phyloP scores from a whole-genome alignment of 2,329 filamentous ascomycete genomes.

The Lachnellula cervina region DNA sequence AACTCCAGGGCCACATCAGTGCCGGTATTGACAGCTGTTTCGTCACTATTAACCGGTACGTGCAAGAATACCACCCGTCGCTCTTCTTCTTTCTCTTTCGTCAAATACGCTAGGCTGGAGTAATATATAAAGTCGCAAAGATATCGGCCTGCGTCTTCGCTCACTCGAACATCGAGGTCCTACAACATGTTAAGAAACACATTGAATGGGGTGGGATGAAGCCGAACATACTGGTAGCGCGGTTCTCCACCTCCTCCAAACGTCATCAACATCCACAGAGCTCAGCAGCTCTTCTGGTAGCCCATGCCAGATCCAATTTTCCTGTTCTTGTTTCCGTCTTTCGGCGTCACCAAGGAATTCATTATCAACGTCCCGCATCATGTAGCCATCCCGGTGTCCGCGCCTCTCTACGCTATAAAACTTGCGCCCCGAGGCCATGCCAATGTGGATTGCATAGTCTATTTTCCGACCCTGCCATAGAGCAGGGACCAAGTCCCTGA shows the following conservation, averaged over 20 bases:
- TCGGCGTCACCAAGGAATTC: constrained; percentile 46
- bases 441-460: constrained; percentile 72
- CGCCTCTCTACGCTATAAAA: constrained; percentile 68
- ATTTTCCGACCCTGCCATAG: constrained; percentile 45
- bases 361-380: constrained; percentile 64
- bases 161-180: constrained; percentile 50
- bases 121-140: constrained; percentile 78
- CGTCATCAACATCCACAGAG: constrained; percentile 52
- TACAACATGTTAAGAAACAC: constrained; percentile 15
- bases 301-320: constrained; percentile 50
- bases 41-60: constrained; percentile 57
- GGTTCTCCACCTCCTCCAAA: constrained; percentile 51
- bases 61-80: constrained; percentile 64
- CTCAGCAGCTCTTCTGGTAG: constrained; percentile 52
- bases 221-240: constrained; percentile 40
- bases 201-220: not conserved
- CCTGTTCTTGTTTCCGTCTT: constrained; percentile 35
- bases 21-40: constrained; percentile 44
- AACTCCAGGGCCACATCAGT: constrained; percentile 49
- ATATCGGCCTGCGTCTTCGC: constrained; percentile 66
- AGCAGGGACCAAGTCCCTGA: constrained; percentile 57
- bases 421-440: constrained; percentile 62
- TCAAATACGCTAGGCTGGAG: constrained; percentile 57
- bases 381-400: constrained; percentile 69
- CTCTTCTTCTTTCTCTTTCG: constrained; percentile 39